phyloP scores from a whole-genome alignment of 345 rosid genomes.

The Melaleuca quinquenervia region DNA sequence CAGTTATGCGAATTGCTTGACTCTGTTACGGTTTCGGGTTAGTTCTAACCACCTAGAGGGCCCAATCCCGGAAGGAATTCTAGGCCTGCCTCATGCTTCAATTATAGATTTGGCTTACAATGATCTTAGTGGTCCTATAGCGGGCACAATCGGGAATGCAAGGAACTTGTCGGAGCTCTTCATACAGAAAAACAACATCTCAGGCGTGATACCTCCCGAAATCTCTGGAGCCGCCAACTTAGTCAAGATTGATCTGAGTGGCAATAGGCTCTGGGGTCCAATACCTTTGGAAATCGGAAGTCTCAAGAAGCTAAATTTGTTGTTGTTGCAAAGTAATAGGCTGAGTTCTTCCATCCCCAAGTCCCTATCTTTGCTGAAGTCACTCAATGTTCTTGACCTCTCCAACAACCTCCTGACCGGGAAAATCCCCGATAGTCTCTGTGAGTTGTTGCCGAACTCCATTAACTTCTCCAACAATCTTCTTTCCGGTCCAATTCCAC shows the following conservation, averaged over 20 bases:
- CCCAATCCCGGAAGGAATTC: slow-evolving; percentile 41
- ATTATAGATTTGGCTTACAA: slow-evolving; percentile 74
- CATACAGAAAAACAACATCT: slow-evolving; percentile 57
- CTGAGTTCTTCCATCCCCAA: slow-evolving; percentile 55
- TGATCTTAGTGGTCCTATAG: slow-evolving; percentile 54
- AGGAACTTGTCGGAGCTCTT: slow-evolving; percentile 79
- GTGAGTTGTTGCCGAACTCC: slow-evolving; percentile 58
- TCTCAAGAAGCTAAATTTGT: slow-evolving; percentile 58
- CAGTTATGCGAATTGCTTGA: slow-evolving; percentile 48
- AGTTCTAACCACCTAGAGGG: slow-evolving; percentile 61
- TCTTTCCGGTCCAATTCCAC: slow-evolving; percentile 83
- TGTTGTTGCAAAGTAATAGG: slow-evolving; percentile 59
- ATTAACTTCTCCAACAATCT: slow-evolving; percentile 67
- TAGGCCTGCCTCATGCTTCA: slow-evolving; percentile 74
- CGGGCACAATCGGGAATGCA: slow-evolving; percentile 38
- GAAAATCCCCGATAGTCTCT: slow-evolving; percentile 53
- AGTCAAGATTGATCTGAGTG: slow-evolving; percentile 86
- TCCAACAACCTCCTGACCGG: slow-evolving; percentile 69
- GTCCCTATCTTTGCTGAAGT: slow-evolving; percentile 57
- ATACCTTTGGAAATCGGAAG: slow-evolving; percentile 70
- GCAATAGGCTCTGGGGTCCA: slow-evolving; percentile 61
- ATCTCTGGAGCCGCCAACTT: slow-evolving; percentile 58
- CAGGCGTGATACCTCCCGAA: slow-evolving; percentile 58
- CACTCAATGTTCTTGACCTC: slow-evolving; percentile 80
- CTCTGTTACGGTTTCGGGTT: slow-evolving; percentile 72